Evolutionary conservation across 2,329 filamentous ascomycete genomes (phyloP).

Genomic region (Colletotrichum orchidophilum): DNA sequence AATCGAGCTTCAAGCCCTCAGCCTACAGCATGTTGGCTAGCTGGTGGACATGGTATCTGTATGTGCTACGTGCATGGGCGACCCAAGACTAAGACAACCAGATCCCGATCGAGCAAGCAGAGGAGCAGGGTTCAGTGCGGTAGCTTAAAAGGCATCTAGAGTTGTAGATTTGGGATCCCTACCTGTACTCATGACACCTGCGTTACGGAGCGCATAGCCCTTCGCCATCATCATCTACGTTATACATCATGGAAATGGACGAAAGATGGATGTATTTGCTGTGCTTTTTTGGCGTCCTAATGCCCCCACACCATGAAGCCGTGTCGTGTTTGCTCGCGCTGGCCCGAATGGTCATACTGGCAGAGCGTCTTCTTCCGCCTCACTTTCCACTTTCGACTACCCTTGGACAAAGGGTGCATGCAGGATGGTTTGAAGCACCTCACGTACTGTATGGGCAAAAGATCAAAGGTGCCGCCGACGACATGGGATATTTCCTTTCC

Average conservation of each 20-base stretch:
- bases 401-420: neutral
- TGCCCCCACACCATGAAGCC: neutral
- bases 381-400: neutral
- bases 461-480: neutral
- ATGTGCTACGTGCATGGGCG: neutral
- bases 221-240: neutral
- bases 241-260: neutral
- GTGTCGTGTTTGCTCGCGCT: too few relatives aligned
- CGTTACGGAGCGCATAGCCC: neutral
- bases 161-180: neutral
- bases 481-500: neutral
- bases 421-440: too few relatives aligned
- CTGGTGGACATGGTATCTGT: neutral
- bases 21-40: neutral
- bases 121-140: slow-evolving; percentile 10
- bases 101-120: neutral
- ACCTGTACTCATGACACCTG: neutral
- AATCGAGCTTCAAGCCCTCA: neutral
- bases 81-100: neutral
- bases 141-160: neutral
- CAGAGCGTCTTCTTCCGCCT: neutral
- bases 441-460: neutral
- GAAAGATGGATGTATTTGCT: neutral
- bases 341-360: neutral
- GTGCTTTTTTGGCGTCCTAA: neutral